Base-by-base conservation (phyloP, 345 rosid genomes). In the Salix koriyanagi region DNA sequence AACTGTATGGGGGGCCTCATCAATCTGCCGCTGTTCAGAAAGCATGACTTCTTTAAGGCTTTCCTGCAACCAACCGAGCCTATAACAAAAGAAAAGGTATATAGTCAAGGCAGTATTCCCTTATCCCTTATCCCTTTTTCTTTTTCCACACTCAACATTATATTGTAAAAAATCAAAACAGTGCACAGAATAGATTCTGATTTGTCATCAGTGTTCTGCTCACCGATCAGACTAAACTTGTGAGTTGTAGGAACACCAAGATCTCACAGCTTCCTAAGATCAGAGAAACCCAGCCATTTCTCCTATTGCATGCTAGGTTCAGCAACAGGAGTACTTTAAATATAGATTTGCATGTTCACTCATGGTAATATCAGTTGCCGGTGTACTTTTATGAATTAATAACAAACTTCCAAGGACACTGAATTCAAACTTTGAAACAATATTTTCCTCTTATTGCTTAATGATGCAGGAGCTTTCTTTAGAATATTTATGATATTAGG, bases 1-100 rank as follows among this genome's bases (percentile, higher is more conserved):
- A 80, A 91, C 94, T n/a, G 90, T 77, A 76, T 90, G 83, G 69
- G 86, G 74, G 54, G 74, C 78, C 75, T 87, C 87, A 2, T 81
- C 78, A 46, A 84, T 79, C 14, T 79, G 86, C 81, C 56, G 80
- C 79, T 82, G 82, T 79, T 93, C 97, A 65, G 85, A 77, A 23
- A 56, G 86, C 52, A 91, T 81, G 68, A 84, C 70, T 78, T 87
- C 94, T 81, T 85, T 81, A 26, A 89, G 87, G 82, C 76, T 79
- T 76, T 88, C 88, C 42, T 76, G n/a, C 36, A 68, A 82, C 86
- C 78, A 79, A 60, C 23, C 75, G 84, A 52, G 79, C 84, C 92
- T 88, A 74, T 34, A 76, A 77, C 71, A 80, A 71, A 65, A 79
- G 76, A 12, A 67, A 44, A 74, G 50, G 62, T 30, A 12, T n/a